phyloP scores from a whole-genome alignment of 2,329 filamentous ascomycete species.

The Aspergillus fijiensis region DNA sequence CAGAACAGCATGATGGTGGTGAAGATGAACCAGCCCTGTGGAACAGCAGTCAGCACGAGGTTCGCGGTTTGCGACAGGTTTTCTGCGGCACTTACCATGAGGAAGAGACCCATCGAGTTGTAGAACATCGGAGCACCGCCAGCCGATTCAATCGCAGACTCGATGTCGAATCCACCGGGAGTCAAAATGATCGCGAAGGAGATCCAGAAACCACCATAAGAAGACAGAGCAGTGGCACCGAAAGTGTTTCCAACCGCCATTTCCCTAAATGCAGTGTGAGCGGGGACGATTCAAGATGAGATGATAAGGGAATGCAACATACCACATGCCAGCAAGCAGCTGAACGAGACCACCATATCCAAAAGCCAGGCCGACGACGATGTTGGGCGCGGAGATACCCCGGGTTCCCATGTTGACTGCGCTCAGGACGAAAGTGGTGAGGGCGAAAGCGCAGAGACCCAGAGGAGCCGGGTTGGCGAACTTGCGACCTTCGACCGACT shows the following conservation, averaged over 20 bases:
- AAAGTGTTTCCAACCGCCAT: slow-evolving; percentile 88
- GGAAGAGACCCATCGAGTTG: slow-evolving; percentile 70
- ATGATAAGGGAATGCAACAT: slow-evolving; percentile 30
- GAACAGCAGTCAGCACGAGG: slow-evolving; percentile 11
- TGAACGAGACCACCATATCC: slow-evolving; percentile 78
- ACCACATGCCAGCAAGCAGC: slow-evolving; percentile 84
- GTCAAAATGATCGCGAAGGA: slow-evolving; percentile 70
- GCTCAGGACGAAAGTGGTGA: slow-evolving; percentile 79
- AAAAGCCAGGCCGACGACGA: slow-evolving; percentile 68
- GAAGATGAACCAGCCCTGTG: slow-evolving; percentile 77
- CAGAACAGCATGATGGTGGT: slow-evolving; percentile 71
- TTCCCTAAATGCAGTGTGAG: slow-evolving; percentile 57
- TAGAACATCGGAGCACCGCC: slow-evolving; percentile 47
- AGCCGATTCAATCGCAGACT: slow-evolving; percentile 36
- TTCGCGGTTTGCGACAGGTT: not conserved
- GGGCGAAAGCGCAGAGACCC: slow-evolving; percentile 73
- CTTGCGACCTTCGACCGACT: slow-evolving; percentile 63
- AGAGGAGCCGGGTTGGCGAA: slow-evolving; percentile 78
- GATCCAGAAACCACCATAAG: slow-evolving; percentile 84
- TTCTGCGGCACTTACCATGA: slow-evolving; percentile 51
- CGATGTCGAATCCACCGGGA: slow-evolving; percentile 64
- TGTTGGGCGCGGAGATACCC: slow-evolving; percentile 60
- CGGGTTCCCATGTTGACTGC: slow-evolving; percentile 69
- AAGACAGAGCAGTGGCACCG: slow-evolving; percentile 76
- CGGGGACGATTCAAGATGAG: not conserved